Evolutionary conservation across 768 basidiomycete genomes (phyloP).

Genomic region (Boletus bicolor): DNA sequence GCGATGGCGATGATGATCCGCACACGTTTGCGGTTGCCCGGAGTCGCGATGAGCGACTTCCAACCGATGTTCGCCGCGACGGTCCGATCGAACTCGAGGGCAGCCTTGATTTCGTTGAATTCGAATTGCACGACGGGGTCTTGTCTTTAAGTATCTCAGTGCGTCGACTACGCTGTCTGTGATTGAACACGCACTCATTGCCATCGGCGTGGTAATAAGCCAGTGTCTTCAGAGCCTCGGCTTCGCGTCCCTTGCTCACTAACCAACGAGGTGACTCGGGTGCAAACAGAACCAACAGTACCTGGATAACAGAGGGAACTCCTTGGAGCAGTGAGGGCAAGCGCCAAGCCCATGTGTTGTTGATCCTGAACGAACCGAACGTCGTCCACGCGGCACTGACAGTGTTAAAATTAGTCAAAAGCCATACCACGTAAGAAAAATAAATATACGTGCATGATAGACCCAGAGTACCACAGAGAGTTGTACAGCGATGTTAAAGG

Average conservation of each 20-base stretch:
- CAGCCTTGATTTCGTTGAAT: conserved; percentile 79
- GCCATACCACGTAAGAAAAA: not conserved
- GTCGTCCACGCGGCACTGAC: conserved; percentile 74
- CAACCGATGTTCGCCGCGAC: conserved; percentile 62
- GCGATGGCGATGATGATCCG: conserved; percentile 63
- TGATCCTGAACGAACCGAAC: conserved; percentile 73
- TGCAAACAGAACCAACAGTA: conserved; percentile 60
- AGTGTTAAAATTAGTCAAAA: not conserved
- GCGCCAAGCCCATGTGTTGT: conserved; percentile 75
- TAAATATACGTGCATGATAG: conserved; percentile 54
- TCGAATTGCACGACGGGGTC: conserved; percentile 72
- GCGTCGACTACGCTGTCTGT: not conserved
- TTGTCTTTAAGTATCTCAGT: conserved; percentile 31
- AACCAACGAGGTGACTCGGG: conserved; percentile 87
- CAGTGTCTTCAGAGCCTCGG: conserved; percentile 61
- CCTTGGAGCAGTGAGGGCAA: conserved; percentile 73
- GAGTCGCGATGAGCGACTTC: conserved; percentile 62
- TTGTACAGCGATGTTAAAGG: conserved; percentile 76
- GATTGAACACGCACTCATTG: conserved; percentile 43
- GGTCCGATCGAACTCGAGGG: conserved; percentile 63
- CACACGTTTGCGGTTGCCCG: conserved; percentile 69
- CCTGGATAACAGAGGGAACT: conserved; percentile 64
- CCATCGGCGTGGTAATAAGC: conserved; percentile 84
- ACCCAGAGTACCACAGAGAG: conserved; percentile 85
- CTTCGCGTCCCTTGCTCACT: conserved; percentile 68